These are phyloP conservation scores for Ottelia alismoides DNA, from an alignment of 106 monocot genomes.

Conservation along the genomic window DNA sequence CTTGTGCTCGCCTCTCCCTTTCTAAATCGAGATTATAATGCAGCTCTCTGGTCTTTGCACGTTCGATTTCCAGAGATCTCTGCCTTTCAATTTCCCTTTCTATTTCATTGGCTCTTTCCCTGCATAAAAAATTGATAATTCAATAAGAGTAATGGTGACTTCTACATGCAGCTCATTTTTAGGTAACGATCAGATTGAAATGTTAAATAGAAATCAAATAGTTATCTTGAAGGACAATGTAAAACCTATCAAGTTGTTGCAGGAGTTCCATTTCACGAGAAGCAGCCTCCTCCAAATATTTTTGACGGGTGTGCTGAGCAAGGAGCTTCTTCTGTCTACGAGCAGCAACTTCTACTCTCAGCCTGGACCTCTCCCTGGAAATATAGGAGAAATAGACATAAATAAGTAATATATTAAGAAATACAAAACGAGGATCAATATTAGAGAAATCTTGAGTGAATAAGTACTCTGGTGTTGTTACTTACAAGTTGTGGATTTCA, in stretches of 20 bases:
- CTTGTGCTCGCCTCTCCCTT: slow-evolving; percentile 86
- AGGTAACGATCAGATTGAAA: neutral
- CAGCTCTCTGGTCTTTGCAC: slow-evolving; percentile 77
- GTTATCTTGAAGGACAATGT: slow-evolving; percentile 3
- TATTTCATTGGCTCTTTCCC: slow-evolving; percentile 61
- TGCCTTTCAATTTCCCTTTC: slow-evolving; percentile 75
- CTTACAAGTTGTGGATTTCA: slow-evolving; percentile 73
- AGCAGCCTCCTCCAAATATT: slow-evolving; percentile 62
- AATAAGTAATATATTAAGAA: too few species aligned
- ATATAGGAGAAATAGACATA: neutral
- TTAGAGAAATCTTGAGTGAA: too few species aligned
- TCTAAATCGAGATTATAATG: slow-evolving; percentile 85
- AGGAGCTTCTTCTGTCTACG: slow-evolving; percentile 76
- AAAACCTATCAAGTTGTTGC: slow-evolving; percentile 94
- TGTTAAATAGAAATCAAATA: neutral
- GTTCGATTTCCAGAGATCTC: slow-evolving; percentile 64
- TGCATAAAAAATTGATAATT: too few species aligned
- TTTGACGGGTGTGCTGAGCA: slow-evolving; percentile 46
- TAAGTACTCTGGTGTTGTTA: too few species aligned
- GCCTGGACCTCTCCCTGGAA: slow-evolving; percentile 65
- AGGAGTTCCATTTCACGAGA: slow-evolving; percentile 76
- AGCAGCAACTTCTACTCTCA: slow-evolving; percentile 76
- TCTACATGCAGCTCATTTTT: neutral
- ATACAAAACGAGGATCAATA: too few species aligned
- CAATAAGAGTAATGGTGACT: too few species aligned